A percentile compares a stretch with the other conserved stretches of the same genome.
These are phyloP conservation scores for Tolypocladium pustulatum DNA, from an alignment of 2,329 filamentous ascomycete genomes.

Conservation along the genomic window DNA sequence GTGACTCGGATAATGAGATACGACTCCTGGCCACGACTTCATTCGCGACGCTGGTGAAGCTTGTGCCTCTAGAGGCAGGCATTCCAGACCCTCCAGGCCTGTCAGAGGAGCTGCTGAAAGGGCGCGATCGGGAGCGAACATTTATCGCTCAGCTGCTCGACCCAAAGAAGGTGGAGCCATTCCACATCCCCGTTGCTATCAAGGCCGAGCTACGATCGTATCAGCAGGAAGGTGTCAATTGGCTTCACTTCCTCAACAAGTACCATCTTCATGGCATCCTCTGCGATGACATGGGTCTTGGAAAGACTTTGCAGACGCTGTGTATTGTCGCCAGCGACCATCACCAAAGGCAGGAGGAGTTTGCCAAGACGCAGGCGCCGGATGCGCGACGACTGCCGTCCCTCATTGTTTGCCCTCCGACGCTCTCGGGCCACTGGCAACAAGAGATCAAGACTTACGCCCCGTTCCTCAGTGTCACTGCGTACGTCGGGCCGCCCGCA, in stretches of 20 bases:
- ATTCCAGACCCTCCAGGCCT: constrained; percentile 94
- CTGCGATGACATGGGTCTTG: constrained; percentile 97
- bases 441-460: constrained; percentile 95
- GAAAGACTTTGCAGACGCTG: constrained; percentile 92
- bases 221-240: constrained; percentile 97
- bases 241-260: constrained; percentile 94
- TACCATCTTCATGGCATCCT: constrained; percentile 97
- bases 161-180: constrained; percentile 91
- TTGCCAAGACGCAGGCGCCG: constrained; percentile 64
- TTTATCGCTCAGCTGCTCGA: constrained; percentile 96
- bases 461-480: constrained; percentile 79
- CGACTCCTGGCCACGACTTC: constrained; percentile 91
- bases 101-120: constrained; percentile 77
- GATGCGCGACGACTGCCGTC: constrained; percentile 78
- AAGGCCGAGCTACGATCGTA: constrained; percentile 95
- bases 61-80: constrained; percentile 91
- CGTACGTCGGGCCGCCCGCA: constrained; percentile 81
- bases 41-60: constrained; percentile 92
- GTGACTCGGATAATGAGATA: constrained; percentile 93
- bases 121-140: constrained; percentile 85
- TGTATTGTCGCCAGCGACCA: constrained; percentile 98
- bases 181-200: constrained; percentile 89
- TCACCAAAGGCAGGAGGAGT: constrained; percentile 85
- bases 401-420: constrained; percentile 91
- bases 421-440: constrained; percentile 95